Percentiles rank a stretch among this genome's conserved stretches.
Evolutionary conservation across 768 basidiomycete genomes (phyloP).

Genomic region (Pleurotus djamor): DNA sequence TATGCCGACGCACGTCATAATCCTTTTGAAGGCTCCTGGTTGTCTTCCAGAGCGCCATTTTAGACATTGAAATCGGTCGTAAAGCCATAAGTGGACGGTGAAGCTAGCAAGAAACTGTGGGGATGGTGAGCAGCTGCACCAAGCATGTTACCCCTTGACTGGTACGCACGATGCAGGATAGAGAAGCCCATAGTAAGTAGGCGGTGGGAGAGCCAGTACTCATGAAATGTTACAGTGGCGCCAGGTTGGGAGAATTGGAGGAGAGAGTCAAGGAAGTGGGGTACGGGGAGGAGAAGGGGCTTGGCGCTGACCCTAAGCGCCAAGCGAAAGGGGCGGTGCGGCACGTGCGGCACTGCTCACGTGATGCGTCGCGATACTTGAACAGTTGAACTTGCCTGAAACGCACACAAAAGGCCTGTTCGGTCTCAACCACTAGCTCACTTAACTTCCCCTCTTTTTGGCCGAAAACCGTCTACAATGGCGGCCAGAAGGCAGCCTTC

Average conservation of each 20-base stretch:
- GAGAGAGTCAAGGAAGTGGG: neutral
- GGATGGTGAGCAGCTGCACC: neutral
- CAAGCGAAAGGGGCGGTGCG: no score
- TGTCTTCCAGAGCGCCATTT: conserved; percentile 75
- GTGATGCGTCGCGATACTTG: neutral
- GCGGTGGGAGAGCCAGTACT: conserved; percentile 71
- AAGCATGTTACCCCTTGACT: conserved; percentile 31
- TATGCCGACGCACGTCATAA: conserved; percentile 65
- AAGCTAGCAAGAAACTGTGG: conserved; percentile 68
- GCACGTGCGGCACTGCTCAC: neutral
- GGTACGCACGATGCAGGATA: conserved; percentile 56
- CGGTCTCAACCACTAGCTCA: neutral
- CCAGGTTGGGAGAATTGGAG: conserved; percentile 1
- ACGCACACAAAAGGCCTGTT: neutral
- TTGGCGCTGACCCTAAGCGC: neutral
- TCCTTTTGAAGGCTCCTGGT: conserved; percentile 82
- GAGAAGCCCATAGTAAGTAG: conserved; percentile 75
- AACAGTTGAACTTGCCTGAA: neutral
- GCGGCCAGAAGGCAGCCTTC: conserved; percentile 78
- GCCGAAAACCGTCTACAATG: conserved; percentile 35
- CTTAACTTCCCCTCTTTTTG: neutral
- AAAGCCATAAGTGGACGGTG: conserved; percentile 74
- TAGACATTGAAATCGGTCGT: conserved; percentile 75
- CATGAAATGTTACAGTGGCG: conserved; percentile 38
- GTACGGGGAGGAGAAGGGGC: neutral